Percentiles rank a stretch among this genome's conserved stretches.
phyloP scores from a whole-genome alignment of 1,284 basidiomycete genomes.

The Trametes versicolor region DNA sequence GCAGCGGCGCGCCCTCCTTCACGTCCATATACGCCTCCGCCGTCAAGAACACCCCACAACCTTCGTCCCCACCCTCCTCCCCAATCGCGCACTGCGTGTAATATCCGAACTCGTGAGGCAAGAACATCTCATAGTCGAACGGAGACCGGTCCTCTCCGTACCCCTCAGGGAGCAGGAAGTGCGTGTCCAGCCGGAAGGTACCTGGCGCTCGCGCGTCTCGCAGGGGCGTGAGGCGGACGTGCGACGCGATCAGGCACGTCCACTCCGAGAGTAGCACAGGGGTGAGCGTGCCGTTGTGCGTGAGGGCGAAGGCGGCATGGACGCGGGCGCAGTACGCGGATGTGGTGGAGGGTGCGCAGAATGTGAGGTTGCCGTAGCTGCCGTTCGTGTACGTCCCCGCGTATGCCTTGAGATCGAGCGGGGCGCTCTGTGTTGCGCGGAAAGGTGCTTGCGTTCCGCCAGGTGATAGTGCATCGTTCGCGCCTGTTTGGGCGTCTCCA shows the following conservation, averaged over 20 bases:
- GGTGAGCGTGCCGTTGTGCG: background rate
- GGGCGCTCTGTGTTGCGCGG: background rate
- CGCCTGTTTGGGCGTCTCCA: too few relatives aligned
- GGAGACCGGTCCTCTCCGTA: constrained; percentile 40
- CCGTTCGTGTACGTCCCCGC: constrained; percentile 47
- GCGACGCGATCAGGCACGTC: constrained; percentile 35
- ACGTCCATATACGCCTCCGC: constrained; percentile 16
- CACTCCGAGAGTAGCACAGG: constrained; percentile 29
- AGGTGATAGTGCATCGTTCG: too few relatives aligned
- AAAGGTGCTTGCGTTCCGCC: too few relatives aligned
- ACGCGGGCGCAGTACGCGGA: constrained; percentile 40
- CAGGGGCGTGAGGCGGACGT: constrained; percentile 17
- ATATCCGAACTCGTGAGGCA: constrained; percentile 33
- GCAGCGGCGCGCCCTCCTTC: constrained; percentile 15
- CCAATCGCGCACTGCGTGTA: constrained; percentile 35
- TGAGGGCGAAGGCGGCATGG: constrained; percentile 38
- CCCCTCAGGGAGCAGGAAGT: constrained; percentile 40
- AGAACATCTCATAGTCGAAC: constrained; percentile 38
- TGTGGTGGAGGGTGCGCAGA: constrained; percentile 43
- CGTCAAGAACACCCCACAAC: constrained; percentile 25
- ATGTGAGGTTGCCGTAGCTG: constrained; percentile 48
- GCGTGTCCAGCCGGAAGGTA: constrained; percentile 34
- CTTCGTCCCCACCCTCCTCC: constrained; percentile 7
- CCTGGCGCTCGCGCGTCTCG: background rate
- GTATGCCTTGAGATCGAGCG: constrained; percentile 22